Conservation (phyloP, 768 basidiomycete genomes). For the Amanita brunnescens region DNA sequence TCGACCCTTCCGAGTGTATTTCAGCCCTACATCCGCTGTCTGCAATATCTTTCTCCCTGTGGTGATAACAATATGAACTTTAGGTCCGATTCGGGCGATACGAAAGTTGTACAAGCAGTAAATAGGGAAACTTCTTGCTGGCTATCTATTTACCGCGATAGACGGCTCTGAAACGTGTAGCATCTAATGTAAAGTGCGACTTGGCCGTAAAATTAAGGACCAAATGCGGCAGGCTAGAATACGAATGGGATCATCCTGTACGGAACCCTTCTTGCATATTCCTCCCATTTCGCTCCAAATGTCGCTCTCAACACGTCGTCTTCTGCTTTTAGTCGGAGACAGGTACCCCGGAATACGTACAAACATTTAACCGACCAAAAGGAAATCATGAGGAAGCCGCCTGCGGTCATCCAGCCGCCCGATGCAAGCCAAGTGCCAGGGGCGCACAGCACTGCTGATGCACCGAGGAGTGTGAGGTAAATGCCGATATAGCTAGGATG, state of each 20-base stretch:
- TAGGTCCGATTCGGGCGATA: no score
- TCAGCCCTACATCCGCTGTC: no score
- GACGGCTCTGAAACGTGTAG: background rate
- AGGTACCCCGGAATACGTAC: slow-evolving; percentile 26
- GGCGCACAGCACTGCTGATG: slow-evolving; percentile 21
- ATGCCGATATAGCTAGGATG: slow-evolving; percentile 38
- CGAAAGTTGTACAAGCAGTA: no score
- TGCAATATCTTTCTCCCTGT: no score
- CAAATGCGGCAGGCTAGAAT: slow-evolving; percentile 8
- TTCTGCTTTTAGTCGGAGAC: slow-evolving; percentile 23
- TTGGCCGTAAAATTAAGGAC: background rate
- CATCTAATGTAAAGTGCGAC: background rate
- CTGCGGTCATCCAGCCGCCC: slow-evolving; percentile 14
- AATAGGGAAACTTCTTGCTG: background rate
- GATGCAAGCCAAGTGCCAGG: slow-evolving; percentile 25
- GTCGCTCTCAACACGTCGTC: slow-evolving; percentile 26
- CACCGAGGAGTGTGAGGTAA: slow-evolving; percentile 26
- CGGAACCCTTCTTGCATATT: slow-evolving; percentile 27
- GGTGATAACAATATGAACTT: no score
- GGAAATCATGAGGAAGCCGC: slow-evolving; percentile 15
- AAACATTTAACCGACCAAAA: slow-evolving; percentile 27
- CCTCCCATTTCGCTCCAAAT: slow-evolving; percentile 28
- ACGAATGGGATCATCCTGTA: slow-evolving; percentile 32
- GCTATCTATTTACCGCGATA: background rate
- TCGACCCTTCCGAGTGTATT: no score